Evolutionary conservation across 345 rosid genomes (phyloP), one percentile per base, ranked within the genome.

Genomic region (Dipteronia sinensis): DNA sequence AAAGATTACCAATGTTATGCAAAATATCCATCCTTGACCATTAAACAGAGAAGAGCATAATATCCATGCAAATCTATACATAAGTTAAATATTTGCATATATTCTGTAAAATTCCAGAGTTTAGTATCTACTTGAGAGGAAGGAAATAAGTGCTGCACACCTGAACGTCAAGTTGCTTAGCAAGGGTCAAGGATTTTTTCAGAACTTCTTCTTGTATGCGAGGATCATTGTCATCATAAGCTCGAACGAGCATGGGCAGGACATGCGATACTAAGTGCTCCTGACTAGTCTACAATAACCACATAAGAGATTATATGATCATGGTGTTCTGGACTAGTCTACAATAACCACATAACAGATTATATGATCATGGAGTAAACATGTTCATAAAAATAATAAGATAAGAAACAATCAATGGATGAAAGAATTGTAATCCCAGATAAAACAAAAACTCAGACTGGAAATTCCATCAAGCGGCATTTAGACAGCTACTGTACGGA

Each of bases 141-240:
- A 62, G 49, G 59, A 46, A 62, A 62, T 8, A 47, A 81, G 51
- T 67, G 79, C 77, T 53, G 80, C 75, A 89, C 80, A 94, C 99
- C 98, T 88, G 96, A 63, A 77, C 75, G 85, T 96, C 99, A 56
- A 96, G 92, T 73, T 96, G 97, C 86, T 85, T 92, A 64, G 93
- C 91, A 80, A 96, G 86, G 68, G 84, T 69, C 42, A 83, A 80
- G 17, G 99, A 88, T 85, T 86, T 94, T 84, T 85, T 94, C 83
- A 96, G 80, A 82, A 89, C 95, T 83, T 90, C 98, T 87, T 94
- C 99, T 86, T 94, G 99, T 71, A 91, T 89, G 71, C 97, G 98
- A 83, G 94, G 93, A 89, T 96, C 99, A 61, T 83, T 91, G 73
- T 96, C 99, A 74, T 90, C 98, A 87, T 91, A 96, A 75, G 98